Evolutionary conservation across 331 rosid species (phyloP).

Genomic region (Prunus yedoensis): DNA sequence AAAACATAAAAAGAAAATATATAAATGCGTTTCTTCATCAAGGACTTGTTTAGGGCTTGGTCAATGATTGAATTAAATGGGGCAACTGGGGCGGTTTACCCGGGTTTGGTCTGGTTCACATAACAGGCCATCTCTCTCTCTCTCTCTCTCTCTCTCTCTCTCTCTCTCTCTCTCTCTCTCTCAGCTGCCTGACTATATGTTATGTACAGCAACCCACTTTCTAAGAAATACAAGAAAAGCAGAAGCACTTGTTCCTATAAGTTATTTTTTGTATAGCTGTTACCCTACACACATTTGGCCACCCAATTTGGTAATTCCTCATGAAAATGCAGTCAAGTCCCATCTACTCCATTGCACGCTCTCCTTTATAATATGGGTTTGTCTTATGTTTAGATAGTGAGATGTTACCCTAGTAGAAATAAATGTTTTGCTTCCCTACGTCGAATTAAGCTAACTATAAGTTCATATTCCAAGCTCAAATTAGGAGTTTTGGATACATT

Average conservation of each 20-base stretch:
- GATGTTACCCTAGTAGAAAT: too few relatives aligned
- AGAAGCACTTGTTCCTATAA: too few relatives aligned
- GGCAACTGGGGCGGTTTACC: conserved; percentile 45
- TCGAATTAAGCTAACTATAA: too few relatives aligned
- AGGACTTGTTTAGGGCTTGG: conserved; percentile 27
- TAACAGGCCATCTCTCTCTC: conserved; percentile 1
- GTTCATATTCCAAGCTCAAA: too few relatives aligned
- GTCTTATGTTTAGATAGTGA: too few relatives aligned
- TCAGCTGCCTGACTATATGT: too few relatives aligned
- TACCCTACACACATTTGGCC: conserved; percentile 15
- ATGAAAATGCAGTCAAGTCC: conserved; percentile 14
- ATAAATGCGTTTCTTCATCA: neutral
- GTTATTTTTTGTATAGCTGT: conserved; percentile 19
- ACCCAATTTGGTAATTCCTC: conserved; percentile 22
- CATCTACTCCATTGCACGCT: neutral
- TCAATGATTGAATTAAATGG: conserved; percentile 58
- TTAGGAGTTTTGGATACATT: too few relatives aligned
- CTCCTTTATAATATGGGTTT: neutral
- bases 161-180: too few relatives aligned
- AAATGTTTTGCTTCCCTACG: too few relatives aligned
- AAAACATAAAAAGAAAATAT: neutral
- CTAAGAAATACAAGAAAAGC: too few relatives aligned
- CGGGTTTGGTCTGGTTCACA: conserved; percentile 71
- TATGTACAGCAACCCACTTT: too few relatives aligned
- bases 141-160: too few relatives aligned